Conservation (phyloP, 192 early-diverging fungal species). For the Linnemannia hyalina region DNA sequence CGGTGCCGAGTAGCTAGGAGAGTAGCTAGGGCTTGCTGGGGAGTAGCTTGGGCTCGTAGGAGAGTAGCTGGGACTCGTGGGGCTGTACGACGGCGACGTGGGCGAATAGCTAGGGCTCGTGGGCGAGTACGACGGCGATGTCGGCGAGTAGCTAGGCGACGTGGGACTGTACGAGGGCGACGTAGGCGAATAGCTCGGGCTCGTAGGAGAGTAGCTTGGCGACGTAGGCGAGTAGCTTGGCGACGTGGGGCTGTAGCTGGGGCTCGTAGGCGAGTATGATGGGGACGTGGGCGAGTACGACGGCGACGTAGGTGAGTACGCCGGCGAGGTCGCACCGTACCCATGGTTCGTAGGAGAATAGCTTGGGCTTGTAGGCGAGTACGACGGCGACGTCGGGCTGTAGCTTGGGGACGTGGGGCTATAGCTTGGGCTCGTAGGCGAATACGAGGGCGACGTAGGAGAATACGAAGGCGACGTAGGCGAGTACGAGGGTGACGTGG, state of each 20-base stretch:
- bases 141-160: conserved; percentile 80
- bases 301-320: conserved; percentile 83
- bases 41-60: conserved; percentile 79
- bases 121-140: conserved; percentile 80
- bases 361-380: conserved; percentile 53
- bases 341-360: conserved; percentile 64
- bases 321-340: conserved; percentile 68
- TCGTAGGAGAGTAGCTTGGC: conserved; percentile 80
- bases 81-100: conserved; percentile 80
- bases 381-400: conserved; percentile 56
- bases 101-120: conserved; percentile 79
- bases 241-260: conserved; percentile 79
- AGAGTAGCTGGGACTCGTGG: conserved; percentile 71
- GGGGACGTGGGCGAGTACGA: conserved; percentile 84
- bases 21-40: conserved; percentile 77
- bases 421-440: conserved; percentile 74
- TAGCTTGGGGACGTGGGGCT: conserved; percentile 73
- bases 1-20: conserved; percentile 64
- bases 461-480: conserved; percentile 80
- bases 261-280: conserved; percentile 81
- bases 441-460: conserved; percentile 85
- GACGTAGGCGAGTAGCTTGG: conserved; percentile 78
- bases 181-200: conserved; percentile 80
- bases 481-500: conserved; percentile 79
- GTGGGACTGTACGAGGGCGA: conserved; percentile 80